These are phyloP conservation scores for Stereocaulon alpinum DNA, from an alignment of 495 filamentous ascomycete genomes.

Conservation along the genomic window DNA sequence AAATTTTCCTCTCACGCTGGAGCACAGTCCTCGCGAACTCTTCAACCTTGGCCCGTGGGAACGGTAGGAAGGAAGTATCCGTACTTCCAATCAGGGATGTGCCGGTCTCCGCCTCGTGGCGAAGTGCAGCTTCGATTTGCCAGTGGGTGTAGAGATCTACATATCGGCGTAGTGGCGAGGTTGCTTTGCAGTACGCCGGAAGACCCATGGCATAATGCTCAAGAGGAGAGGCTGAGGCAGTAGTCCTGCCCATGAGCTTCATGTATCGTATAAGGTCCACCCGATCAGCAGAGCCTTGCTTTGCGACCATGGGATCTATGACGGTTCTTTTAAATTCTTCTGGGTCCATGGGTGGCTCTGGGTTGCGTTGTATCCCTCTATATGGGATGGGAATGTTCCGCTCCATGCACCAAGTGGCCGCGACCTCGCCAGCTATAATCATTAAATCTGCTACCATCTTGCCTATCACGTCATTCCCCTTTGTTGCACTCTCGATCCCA, in stretches of 20 bases:
- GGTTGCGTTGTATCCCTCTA: conserved; percentile 54
- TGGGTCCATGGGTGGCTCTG: conserved; percentile 33
- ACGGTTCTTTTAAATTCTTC: conserved; percentile 12
- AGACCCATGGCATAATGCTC: conserved; percentile 53
- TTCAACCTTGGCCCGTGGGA: conserved; percentile 47
- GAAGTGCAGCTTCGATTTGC: conserved; percentile 77
- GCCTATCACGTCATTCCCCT: neutral
- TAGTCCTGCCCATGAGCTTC: conserved; percentile 39
- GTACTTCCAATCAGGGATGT: conserved; percentile 38
- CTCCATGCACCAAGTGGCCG: conserved; percentile 60
- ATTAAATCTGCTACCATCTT: conserved; percentile 55
- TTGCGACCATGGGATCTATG: conserved; percentile 11
- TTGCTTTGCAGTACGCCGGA: conserved; percentile 65
- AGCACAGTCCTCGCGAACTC: conserved; percentile 28
- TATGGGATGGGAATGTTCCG: conserved; percentile 73
- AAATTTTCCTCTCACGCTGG: conserved; percentile 28
- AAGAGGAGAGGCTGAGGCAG: conserved; percentile 40
- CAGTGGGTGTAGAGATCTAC: conserved; percentile 78
- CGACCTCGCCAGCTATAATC: conserved; percentile 65
- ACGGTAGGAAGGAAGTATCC: conserved; percentile 48
- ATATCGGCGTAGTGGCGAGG: conserved; percentile 78
- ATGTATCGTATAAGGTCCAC: conserved; percentile 29
- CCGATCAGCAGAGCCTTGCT: conserved; percentile 22
- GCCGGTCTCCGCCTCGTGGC: conserved; percentile 52
- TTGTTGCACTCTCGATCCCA: conserved; percentile 12